Percentiles rank a stretch among this genome's conserved stretches.
phyloP scores from a whole-genome alignment of 495 filamentous ascomycete species.

The Physcia stellaris region DNA sequence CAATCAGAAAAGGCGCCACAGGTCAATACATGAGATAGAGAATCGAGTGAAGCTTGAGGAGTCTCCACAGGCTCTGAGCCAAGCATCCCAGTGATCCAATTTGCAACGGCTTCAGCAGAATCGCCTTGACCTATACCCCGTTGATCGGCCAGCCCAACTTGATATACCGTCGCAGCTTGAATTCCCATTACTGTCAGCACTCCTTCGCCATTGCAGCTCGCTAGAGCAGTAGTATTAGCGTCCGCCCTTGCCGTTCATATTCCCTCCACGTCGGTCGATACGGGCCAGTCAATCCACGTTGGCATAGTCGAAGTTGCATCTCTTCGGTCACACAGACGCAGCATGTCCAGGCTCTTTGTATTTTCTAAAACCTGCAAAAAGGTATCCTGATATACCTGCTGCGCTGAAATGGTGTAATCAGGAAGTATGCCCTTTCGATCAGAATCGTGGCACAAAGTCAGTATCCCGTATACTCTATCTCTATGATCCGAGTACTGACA shows the following conservation, averaged over 20 bases:
- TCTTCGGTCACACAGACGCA: neutral
- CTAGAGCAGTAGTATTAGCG: no score
- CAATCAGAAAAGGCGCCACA: neutral
- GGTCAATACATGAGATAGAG: neutral
- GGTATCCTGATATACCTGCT: constrained; percentile 1
- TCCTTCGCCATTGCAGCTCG: neutral
- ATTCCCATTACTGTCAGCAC: constrained; percentile 1
- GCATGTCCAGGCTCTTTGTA: neutral
- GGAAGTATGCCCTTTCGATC: neutral
- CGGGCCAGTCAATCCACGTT: neutral
- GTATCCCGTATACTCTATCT: constrained; percentile 5
- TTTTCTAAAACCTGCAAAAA: neutral
- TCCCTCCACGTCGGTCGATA: neutral
- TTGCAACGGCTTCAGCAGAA: neutral
- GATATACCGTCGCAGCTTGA: neutral
- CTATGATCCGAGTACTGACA: constrained; percentile 1
- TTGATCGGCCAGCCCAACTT: neutral
- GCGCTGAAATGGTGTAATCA: constrained; percentile 1
- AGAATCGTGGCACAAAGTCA: neutral
- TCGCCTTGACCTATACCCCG: neutral
- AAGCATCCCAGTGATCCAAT: neutral
- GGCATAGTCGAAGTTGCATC: neutral
- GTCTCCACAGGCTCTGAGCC: neutral
- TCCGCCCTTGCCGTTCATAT: no score
- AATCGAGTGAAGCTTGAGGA: neutral